Conservation (phyloP, 306 rosid genomes). For the Glycyrrhiza uralensis region DNA sequence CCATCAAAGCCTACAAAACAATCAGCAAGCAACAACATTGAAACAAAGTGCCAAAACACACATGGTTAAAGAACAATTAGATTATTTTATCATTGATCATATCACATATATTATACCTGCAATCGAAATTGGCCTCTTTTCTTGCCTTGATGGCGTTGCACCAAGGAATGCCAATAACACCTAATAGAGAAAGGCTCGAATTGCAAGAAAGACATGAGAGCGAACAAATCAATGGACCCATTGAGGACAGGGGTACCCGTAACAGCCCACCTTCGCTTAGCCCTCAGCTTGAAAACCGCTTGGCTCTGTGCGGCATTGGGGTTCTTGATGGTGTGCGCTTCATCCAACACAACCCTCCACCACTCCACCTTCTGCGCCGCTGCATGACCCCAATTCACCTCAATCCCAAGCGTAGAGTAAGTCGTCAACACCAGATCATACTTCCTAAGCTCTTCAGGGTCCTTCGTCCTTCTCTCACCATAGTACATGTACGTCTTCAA, state of each 20-base stretch:
- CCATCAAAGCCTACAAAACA: conserved; percentile 57
- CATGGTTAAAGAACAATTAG: background rate
- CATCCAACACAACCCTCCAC: conserved; percentile 81
- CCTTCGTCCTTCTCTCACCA: conserved; percentile 58
- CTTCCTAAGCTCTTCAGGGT: conserved; percentile 46
- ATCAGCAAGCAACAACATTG: background rate
- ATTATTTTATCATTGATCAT: background rate
- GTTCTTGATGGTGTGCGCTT: conserved; percentile 76
- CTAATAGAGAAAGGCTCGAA: conserved; percentile 73
- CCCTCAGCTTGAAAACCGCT: conserved; percentile 47
- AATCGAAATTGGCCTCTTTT: conserved; percentile 52
- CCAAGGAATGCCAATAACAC: conserved; percentile 63
- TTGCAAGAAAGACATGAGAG: conserved; percentile 70
- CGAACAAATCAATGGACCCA: conserved; percentile 67
- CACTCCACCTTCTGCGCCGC: conserved; percentile 51
- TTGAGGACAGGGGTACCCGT: conserved; percentile 81
- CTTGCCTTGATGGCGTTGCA: conserved; percentile 59
- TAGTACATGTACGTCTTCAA: conserved; percentile 68
- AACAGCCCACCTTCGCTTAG: conserved; percentile 74
- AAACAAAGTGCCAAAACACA: background rate
- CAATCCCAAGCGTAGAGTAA: conserved; percentile 50
- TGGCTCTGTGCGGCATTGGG: conserved; percentile 47
- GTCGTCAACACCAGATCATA: conserved; percentile 79
- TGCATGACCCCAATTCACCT: conserved; percentile 8
- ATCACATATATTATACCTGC: no score